Base-by-base conservation (phyloP, 495 filamentous ascomycete species). In the Penicillium ochrochloron region DNA sequence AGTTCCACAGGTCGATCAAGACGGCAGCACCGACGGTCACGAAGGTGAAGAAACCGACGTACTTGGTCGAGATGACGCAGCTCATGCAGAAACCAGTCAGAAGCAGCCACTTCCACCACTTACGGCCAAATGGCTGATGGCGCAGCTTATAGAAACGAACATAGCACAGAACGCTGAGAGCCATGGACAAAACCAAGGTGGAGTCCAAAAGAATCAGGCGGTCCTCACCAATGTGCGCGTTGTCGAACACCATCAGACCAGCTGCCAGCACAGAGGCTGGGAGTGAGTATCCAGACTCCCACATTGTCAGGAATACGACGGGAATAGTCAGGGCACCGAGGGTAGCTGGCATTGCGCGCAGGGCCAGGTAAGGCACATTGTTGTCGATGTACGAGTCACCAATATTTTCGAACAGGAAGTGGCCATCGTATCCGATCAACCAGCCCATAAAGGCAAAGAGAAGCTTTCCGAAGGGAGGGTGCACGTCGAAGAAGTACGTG, bases 21-120 rank as follows among this genome's bases (percentile, higher is more conserved):
- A 99, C 95, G 11, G 95, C 95, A 7, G 92, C 90, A 55, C 95
- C 95, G 68, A 99, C 96, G 53, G 95, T 97, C 77, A 98, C 87
- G 78, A 99, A 99, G 68, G 94, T 96, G 76, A 99, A 99, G 48
- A 92, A 84, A 46, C 95, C 95, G 63, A 99, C 95, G 68, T 98
- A 98, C 79, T 99, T 99, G 73, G 92, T 97, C 21, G 95, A 97
- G 69, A 99, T 98, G 72, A 97, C 96, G 76, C 95, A 97, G 71
- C 93, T 97, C 71, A 99, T 83, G 52, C 89, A 88, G 71, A 99
- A 91, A 51, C 95, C 95, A 17, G 95, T 99, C 69, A 98, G 78
- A 56, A 99, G 87, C 35, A 99, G 85, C 95, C 95, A 99, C 76
- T 99, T 99, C 95, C 95, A 99, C 95, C 95, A 99, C 75, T 98